Percentiles rank a stretch among this genome's conserved stretches.
These are phyloP conservation scores for Aegle marmelos DNA, from an alignment of 345 rosid species.

Conservation along the genomic window DNA sequence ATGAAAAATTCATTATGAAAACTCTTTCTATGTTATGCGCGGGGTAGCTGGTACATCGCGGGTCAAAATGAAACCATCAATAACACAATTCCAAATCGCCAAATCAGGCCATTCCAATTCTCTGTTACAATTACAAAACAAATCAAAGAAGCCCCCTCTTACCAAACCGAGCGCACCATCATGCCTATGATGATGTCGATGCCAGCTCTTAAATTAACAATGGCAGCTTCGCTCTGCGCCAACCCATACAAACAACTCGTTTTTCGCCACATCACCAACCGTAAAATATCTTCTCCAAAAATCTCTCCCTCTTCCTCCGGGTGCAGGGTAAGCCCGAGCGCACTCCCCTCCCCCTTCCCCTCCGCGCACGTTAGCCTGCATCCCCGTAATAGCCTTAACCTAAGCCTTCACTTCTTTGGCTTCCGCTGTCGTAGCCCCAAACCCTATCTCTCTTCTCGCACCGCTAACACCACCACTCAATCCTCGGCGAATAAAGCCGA, in stretches of 20 bases:
- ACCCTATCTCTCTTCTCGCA: conserved; percentile 9
- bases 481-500: conserved; percentile 25
- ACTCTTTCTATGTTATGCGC: too few species aligned
- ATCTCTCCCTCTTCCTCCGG: conserved; percentile 6
- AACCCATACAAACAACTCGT: conserved; percentile 21
- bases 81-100: too few species aligned
- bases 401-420: background rate
- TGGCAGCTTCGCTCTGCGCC: conserved; percentile 24
- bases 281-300: background rate
- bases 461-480: background rate
- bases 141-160: too few species aligned
- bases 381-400: background rate
- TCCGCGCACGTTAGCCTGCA: conserved; percentile 34
- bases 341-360: background rate
- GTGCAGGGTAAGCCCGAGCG: conserved; percentile 27
- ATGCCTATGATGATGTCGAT: conserved; percentile 5
- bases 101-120: background rate
- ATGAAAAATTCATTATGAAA: too few species aligned
- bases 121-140: background rate
- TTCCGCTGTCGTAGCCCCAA: conserved; percentile 13
- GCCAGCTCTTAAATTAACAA: conserved; percentile 20
- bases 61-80: too few species aligned
- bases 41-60: too few species aligned
- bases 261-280: conserved; percentile 25
- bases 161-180: too few species aligned